Evolutionary conservation across 768 basidiomycete genomes (phyloP), one percentile per base, ranked within the genome.

Genomic region (Holtermannia corniformis): DNA sequence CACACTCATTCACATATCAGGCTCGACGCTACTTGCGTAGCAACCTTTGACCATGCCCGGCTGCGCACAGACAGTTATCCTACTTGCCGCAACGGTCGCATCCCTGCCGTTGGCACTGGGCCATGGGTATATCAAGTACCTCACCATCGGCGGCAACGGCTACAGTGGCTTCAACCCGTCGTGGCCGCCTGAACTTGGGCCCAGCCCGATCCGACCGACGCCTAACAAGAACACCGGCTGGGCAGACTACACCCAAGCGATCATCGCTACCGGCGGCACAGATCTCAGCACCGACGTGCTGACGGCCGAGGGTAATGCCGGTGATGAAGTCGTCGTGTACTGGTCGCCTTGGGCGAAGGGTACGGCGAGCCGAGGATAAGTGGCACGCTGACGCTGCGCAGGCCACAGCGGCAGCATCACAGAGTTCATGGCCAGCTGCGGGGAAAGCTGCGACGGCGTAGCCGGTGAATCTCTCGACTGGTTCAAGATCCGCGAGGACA

Each of bases 331-430:
- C 32, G 47, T 47, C 32, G 52, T 48, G 23, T 26, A 37, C 16
- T 57, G 56, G 56, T 45, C 52, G 28, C 52, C 56, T 41, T 57
- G 56, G 56, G 51, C 56, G 20, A 49, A n/a, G n/a, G n/a, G n/a
- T n/a, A n/a, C n/a, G n/a, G n/a, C n/a, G n/a, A n/a, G n/a, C n/a
- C n/a, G n/a, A n/a, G n/a, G n/a, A n/a, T n/a, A n/a, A 49, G 16
- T 57, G 51, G 11, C 56, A 57, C 52, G 47, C 44, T 24, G 56
- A 24, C 40, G 3, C 3, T 4, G n/a, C 40, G 37, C 24, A 13
- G 32, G 19, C 25, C n/a, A 49, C 24, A 37, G 19, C 19, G 16
- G 56, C 23, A 43, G 51, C 5, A 41, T 57, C 32, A 53, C 52
- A 27, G 51, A 57, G 22, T 57, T 46, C 24, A 52, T 52, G 49